Conservation (phyloP, 2,329 filamentous ascomycete genomes). For the Conoideocrella luteorostrata region DNA sequence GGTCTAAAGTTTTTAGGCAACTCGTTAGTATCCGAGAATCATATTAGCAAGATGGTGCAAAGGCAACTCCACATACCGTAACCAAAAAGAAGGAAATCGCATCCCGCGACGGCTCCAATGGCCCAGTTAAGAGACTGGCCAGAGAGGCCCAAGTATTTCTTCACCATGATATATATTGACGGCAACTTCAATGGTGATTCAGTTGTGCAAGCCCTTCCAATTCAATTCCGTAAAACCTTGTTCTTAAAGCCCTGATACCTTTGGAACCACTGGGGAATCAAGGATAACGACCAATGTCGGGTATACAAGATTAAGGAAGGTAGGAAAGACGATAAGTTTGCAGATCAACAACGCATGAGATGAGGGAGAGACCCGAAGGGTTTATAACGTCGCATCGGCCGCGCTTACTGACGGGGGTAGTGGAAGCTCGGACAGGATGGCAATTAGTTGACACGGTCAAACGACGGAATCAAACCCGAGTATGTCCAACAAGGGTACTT, state of each 20-base stretch:
- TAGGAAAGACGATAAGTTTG: background rate
- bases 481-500: background rate
- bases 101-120: slow-evolving; percentile 64
- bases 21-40: background rate
- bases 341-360: background rate
- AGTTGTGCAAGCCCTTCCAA: background rate
- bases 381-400: slow-evolving; percentile 3
- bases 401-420: background rate
- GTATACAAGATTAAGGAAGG: background rate
- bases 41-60: too few relatives aligned
- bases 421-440: background rate
- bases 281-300: background rate
- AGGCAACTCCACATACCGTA: slow-evolving; percentile 36
- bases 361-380: background rate
- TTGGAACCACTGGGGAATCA: too few relatives aligned
- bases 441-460: too few relatives aligned
- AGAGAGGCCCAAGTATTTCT: slow-evolving; percentile 56
- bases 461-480: background rate
- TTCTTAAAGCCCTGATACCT: too few relatives aligned
- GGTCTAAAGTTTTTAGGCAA: slow-evolving; percentile 46
- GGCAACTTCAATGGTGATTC: background rate
- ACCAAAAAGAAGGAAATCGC: slow-evolving; percentile 61
- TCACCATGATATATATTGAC: slow-evolving; percentile 18
- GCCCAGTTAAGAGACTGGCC: slow-evolving; percentile 62
- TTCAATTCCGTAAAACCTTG: background rate